Evolutionary conservation across 2,329 filamentous ascomycete species (phyloP).

Genomic region (Aspergillus pseudoterreus): DNA sequence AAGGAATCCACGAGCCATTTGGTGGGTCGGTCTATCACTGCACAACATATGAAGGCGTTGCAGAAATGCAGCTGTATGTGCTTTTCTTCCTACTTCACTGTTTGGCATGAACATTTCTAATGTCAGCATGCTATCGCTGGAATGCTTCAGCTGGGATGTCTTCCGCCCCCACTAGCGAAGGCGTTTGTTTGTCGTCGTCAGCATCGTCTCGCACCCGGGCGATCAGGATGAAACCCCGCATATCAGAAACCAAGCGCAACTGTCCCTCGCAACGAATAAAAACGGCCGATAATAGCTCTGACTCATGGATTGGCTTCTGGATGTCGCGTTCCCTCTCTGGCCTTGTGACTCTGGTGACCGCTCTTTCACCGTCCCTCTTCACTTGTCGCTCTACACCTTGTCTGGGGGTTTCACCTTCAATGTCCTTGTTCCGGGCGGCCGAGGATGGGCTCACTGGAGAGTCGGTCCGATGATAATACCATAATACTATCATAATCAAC

Average conservation of each 20-base stretch:
- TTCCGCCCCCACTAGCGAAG: too few relatives aligned
- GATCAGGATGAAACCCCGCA: background rate
- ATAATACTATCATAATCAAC: too few relatives aligned
- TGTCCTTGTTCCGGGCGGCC: background rate
- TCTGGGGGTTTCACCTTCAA: background rate
- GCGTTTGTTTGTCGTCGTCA: too few relatives aligned
- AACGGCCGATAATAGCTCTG: background rate
- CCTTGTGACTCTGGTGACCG: background rate
- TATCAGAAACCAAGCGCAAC: background rate
- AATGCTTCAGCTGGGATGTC: background rate
- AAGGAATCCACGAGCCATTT: background rate
- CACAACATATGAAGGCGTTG: background rate
- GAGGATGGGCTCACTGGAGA: too few relatives aligned
- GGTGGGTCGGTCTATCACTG: background rate
- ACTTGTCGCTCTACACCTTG: background rate
- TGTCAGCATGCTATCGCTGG: background rate
- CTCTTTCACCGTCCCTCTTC: background rate
- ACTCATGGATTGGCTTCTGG: background rate
- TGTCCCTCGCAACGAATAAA: background rate
- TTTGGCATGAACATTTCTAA: too few relatives aligned
- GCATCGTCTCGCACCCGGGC: background rate
- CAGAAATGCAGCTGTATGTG: background rate
- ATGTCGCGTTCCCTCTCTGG: background rate
- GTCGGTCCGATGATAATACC: too few relatives aligned
- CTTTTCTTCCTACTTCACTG: background rate